phyloP scores from a whole-genome alignment of 148 eudicot species.

The Fagopyrum esculentum region DNA sequence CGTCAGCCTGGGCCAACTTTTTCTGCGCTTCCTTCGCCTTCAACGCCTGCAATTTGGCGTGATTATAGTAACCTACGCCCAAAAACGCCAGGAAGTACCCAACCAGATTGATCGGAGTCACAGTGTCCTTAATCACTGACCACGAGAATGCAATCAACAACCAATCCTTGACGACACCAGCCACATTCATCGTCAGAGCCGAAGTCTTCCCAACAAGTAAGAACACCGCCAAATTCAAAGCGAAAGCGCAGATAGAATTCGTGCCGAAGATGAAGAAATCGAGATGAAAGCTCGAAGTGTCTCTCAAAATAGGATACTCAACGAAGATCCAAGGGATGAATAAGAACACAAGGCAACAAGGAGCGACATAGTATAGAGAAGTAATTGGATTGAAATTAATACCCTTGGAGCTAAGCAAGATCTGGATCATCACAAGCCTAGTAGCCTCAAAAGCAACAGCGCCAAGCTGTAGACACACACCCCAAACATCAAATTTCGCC shows the following conservation, averaged over 20 bases:
- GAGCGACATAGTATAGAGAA: slow-evolving; percentile 58
- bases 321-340: slow-evolving; percentile 57
- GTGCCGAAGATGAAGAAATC: slow-evolving; percentile 60
- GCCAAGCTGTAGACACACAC: slow-evolving; percentile 53
- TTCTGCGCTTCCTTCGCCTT: slow-evolving; percentile 60
- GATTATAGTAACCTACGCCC: slow-evolving; percentile 63
- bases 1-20: slow-evolving; percentile 40
- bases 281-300: slow-evolving; percentile 44
- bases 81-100: slow-evolving; percentile 60
- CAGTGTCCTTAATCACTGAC: slow-evolving; percentile 73
- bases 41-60: slow-evolving; percentile 50
- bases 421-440: slow-evolving; percentile 54
- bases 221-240: slow-evolving; percentile 65
- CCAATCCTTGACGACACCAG: slow-evolving; percentile 82
- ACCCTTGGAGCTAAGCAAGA: slow-evolving; percentile 51
- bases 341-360: slow-evolving; percentile 57
- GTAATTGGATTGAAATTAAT: slow-evolving; percentile 56
- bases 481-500: slow-evolving; percentile 58
- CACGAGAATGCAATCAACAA: slow-evolving; percentile 71
- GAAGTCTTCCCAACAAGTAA: slow-evolving; percentile 66
- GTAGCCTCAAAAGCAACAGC: slow-evolving; percentile 72
- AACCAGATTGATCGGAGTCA: slow-evolving; percentile 49
- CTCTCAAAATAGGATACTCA: slow-evolving; percentile 47
- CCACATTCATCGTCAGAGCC: slow-evolving; percentile 78
- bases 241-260: slow-evolving; percentile 62